Evolutionary conservation across 2,329 filamentous ascomycete species (phyloP), one percentile per base, ranked within the genome.

Genomic region (Scedosporium aurantiacum): DNA sequence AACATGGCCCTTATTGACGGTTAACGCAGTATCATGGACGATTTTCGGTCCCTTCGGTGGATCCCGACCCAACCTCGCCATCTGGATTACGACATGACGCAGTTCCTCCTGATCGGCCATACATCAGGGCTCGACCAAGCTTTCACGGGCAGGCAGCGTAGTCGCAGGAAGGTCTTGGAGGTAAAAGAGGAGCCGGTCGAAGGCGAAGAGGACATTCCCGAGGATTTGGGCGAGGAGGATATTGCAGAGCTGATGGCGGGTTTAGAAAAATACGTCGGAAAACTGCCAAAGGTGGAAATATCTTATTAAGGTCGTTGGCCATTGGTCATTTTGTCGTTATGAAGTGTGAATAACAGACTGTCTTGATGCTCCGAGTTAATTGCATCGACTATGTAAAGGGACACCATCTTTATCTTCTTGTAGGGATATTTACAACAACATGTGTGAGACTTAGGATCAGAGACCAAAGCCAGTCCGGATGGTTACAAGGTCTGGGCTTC

Each of bases 81-180:
- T 66, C 77, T 96, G 2, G 81, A 93, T 67, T 90, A 89, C 68
- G 79, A 79, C 40, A 88, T 90, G 65, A 82, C 88, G 0, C 90
- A 96, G 69, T 80, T 96, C 60, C 74, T 96, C 8, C 79, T 96
- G 62, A 86, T 96, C 54, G 91, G 91, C 5, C 85, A 90, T 67
- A 72, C 71, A 7, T 61, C 60, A 5, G 45, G 60, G n/a, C 54
- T 61, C 45, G 23, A 45, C n/a, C 21, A 50, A 25, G 60, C 60
- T 7, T 52, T 58, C 27, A 40, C 5, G 50, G 37, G 23, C 50
- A 54, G 14, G 28, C 27, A 50, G 10, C 23, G n/a, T 16, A 57
- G 56, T 23, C 32, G 37, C 2, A 55, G n/a, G 59, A 27, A 16
- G 21, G 52, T 32, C 21, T 41, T 58, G 16, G 57, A 47, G 14